A percentile compares a stretch with the other conserved stretches of the same genome.
These are phyloP conservation scores for Fusarium robinianum DNA, from an alignment of 2,329 filamentous ascomycete species.

Conservation along the genomic window DNA sequence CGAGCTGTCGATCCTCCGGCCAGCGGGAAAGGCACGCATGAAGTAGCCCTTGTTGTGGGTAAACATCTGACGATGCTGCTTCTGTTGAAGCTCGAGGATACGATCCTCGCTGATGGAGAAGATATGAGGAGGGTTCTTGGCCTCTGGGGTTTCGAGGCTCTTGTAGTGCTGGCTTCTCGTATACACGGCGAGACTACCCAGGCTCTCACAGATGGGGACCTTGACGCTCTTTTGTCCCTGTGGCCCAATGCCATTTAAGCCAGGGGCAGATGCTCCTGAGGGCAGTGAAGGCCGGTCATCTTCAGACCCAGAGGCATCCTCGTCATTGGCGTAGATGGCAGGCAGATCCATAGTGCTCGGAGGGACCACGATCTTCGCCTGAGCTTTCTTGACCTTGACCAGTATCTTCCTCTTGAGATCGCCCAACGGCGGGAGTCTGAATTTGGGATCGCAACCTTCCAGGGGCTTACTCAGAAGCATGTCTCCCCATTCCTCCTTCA, in stretches of 20 bases:
- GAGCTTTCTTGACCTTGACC: conserved; percentile 74
- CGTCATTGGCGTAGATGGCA: conserved; percentile 38
- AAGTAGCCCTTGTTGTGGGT: conserved; percentile 85
- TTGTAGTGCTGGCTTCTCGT: conserved; percentile 84
- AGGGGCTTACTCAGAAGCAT: conserved; percentile 67
- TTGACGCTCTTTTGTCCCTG: conserved; percentile 47
- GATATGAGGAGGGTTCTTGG: conserved; percentile 67
- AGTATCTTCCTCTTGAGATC: conserved; percentile 80
- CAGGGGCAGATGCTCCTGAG: conserved; percentile 15
- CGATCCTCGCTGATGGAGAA: conserved; percentile 87
- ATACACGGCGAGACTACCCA: conserved; percentile 80
- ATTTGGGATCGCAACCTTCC: conserved; percentile 55
- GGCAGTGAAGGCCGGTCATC: conserved; percentile 43
- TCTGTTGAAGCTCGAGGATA: conserved; percentile 62
- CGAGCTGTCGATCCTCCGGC: conserved; percentile 78
- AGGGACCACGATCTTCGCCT: conserved; percentile 41
- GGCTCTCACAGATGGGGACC: conserved; percentile 66
- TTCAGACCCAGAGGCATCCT: conserved; percentile 50
- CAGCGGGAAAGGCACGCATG: conserved; percentile 90
- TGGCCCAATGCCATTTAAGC: conserved; percentile 13
- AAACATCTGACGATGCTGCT: conserved; percentile 76
- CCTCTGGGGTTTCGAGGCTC: conserved; percentile 67
- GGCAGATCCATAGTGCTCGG: conserved; percentile 42
- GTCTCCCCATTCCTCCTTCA: conserved; percentile 83
- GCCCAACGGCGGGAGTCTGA: conserved; percentile 69